phyloP scores from a whole-genome alignment of 805 yeast genomes.

The Saccharomycopsis sp. region DNA sequence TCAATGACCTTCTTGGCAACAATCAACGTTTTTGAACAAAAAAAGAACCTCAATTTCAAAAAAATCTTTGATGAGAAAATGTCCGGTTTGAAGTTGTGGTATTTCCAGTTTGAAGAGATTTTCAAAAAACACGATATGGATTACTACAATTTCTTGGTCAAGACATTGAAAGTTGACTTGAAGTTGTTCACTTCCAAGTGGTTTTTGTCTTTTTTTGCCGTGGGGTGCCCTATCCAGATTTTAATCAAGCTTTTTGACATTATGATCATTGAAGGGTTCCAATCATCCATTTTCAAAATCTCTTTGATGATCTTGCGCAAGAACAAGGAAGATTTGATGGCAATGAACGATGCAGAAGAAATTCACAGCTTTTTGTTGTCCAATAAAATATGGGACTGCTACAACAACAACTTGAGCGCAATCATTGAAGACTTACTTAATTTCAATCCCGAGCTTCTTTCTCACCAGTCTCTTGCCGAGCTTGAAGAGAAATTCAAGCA shows the following conservation, averaged over 20 bases:
- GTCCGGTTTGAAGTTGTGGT: conserved; percentile 44
- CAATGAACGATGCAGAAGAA: conserved; percentile 33
- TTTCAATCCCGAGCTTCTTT: conserved; percentile 14
- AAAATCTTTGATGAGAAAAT: conserved; percentile 45
- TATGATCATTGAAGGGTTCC: conserved; percentile 44
- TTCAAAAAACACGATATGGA: conserved; percentile 34
- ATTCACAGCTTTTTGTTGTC: conserved; percentile 34
- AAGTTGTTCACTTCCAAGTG: conserved; percentile 51
- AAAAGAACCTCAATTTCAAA: conserved; percentile 34
- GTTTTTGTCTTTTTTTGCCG: conserved; percentile 54
- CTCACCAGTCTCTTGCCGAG: conserved; percentile 5
- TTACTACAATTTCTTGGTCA: conserved; percentile 35
- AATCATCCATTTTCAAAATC: conserved; percentile 46
- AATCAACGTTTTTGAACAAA: conserved; percentile 50
- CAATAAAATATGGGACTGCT: conserved; percentile 34
- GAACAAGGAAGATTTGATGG: conserved; percentile 34
- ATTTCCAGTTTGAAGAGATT: conserved; percentile 40
- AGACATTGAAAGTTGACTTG: conserved; percentile 31
- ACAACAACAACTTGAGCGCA: conserved; percentile 29
- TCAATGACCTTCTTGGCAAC: conserved; percentile 43
- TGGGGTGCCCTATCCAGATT: conserved; percentile 49
- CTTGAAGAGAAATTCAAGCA: conserved; percentile 14
- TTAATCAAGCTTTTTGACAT: conserved; percentile 42
- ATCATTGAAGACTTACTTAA: conserved; percentile 27
- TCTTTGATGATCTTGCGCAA: conserved; percentile 43